Base-by-base conservation (phyloP, 768 basidiomycete genomes). In the Leccinum fibrillosum region DNA sequence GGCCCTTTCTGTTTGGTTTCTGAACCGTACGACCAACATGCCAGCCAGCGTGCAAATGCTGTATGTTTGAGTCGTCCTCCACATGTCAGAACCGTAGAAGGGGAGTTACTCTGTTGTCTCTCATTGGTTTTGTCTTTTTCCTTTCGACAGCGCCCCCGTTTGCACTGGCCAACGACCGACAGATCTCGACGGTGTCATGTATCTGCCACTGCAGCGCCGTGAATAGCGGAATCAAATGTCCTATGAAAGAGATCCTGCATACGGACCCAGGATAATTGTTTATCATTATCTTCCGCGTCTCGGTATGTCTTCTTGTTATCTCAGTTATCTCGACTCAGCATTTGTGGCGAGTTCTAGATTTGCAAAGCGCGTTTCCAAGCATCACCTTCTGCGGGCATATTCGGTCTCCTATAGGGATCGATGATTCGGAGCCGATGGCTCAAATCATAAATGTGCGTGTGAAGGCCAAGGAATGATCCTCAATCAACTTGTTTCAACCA, bases 151-250 rank as follows among this genome's bases (percentile, higher is more conserved):
- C 10, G 12, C 47, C 25, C 21, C 13, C 52, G 5, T 37, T 30
- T 45, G 13, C 13, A 15, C 34, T 9, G 5, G 34, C 8, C 45
- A 52, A 15, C 32, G 13, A 42, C 45, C 17, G 28, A 23, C 45
- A 25, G 53, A 63, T 66, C 57, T 53, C 42, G 55, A 59, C 59
- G n/a, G 55, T 49, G 44, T 42, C 34, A 28, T 26, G 13, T 34
- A 60, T 62, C 56, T 66, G 57, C 50, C 52, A 28, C 52, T 55
- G 64, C 32, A 52, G 32, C 64, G 64, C 64, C 64, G 49, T 54
- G 32, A 17, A 30, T 44, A 26, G 34, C 56, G 55, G 64, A 17
- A 52, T 28, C 50, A 37, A 17, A 5, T 28, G 26, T 52, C 48
- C 32, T 35, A 26, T 58, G 44, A 48, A 55, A 17, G 49, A 23